phyloP scores from a whole-genome alignment of 495 filamentous ascomycete species.

The Sordaria brevicollis region DNA sequence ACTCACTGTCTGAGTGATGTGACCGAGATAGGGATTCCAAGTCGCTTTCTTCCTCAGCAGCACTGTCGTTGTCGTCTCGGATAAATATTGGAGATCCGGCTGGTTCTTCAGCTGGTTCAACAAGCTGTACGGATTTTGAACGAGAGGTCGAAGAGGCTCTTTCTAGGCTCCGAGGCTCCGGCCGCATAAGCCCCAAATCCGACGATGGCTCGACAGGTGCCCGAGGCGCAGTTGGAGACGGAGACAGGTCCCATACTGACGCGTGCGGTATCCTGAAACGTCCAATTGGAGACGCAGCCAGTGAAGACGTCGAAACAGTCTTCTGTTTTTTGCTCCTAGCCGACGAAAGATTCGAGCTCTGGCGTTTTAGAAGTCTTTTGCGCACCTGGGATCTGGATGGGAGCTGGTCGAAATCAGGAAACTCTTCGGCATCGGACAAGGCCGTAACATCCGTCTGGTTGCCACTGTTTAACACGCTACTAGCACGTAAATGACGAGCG shows the following conservation, averaged over 20 bases:
- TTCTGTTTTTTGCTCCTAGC: conserved; percentile 13
- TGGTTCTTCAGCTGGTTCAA: background rate
- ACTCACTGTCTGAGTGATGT: conserved; percentile 28
- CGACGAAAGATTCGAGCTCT: conserved; percentile 6
- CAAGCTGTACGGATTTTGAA: background rate
- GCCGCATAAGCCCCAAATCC: conserved; percentile 1
- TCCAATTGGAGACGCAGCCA: conserved; percentile 12
- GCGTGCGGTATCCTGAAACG: conserved; percentile 3
- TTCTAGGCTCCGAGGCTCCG: background rate
- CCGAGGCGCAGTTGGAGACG: conserved; percentile 8
- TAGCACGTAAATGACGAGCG: conserved; percentile 3
- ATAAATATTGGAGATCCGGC: conserved; percentile 5
- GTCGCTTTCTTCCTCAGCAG: background rate
- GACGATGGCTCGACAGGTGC: background rate
- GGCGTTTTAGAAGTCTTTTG: conserved; percentile 9
- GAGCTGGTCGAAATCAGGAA: conserved; percentile 25
- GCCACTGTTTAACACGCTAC: conserved; percentile 13
- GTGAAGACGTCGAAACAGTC: conserved; percentile 6
- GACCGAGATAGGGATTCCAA: conserved; percentile 6
- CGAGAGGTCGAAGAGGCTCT: background rate
- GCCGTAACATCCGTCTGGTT: conserved; percentile 20
- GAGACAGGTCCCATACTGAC: conserved; percentile 10
- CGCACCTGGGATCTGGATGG: conserved; percentile 2
- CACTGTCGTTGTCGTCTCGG: conserved; percentile 5
- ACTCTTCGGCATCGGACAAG: conserved; percentile 27